Evolutionary conservation across 768 basidiomycete species (phyloP).

Genomic region (Tricholoma flavovirens): DNA sequence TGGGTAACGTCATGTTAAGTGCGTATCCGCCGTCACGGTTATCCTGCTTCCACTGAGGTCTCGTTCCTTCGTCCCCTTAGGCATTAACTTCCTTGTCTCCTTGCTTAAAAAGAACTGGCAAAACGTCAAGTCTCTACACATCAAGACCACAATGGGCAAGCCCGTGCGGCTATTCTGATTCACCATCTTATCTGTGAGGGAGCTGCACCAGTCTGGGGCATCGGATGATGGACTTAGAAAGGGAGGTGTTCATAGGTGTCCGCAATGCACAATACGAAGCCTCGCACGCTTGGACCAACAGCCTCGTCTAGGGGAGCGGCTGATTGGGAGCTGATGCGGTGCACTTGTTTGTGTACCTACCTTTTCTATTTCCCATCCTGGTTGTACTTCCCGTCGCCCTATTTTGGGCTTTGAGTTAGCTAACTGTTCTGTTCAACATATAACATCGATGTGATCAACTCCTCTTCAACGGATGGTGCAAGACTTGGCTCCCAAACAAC

Average conservation of each 20-base stretch:
- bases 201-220: not conserved
- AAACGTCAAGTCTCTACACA: conserved; percentile 97
- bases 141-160: conserved; percentile 99
- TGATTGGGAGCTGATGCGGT: conserved; percentile 87
- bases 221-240: not conserved
- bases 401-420: too few relatives aligned
- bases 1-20: conserved; percentile 98
- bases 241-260: conserved; percentile 14
- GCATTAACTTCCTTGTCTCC: conserved; percentile 99
- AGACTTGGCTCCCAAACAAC: too few relatives aligned
- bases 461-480: too few relatives aligned
- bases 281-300: conserved; percentile 99
- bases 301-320: conserved; percentile 50
- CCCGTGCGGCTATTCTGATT: conserved; percentile 87
- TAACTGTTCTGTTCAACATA: too few relatives aligned
- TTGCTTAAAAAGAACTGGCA: conserved; percentile 99
- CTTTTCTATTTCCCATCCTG: not conserved
- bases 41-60: conserved; percentile 3
- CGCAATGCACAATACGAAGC: conserved; percentile 91
- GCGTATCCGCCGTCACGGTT: conserved; percentile 21
- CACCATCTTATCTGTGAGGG: not conserved
- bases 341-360: conserved; percentile 11
- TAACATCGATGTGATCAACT: too few relatives aligned
- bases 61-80: conserved; percentile 30
- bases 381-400: not conserved